Evolutionary conservation across 2,329 filamentous ascomycete species (phyloP).

Genomic region (Zasmidium cellare): DNA sequence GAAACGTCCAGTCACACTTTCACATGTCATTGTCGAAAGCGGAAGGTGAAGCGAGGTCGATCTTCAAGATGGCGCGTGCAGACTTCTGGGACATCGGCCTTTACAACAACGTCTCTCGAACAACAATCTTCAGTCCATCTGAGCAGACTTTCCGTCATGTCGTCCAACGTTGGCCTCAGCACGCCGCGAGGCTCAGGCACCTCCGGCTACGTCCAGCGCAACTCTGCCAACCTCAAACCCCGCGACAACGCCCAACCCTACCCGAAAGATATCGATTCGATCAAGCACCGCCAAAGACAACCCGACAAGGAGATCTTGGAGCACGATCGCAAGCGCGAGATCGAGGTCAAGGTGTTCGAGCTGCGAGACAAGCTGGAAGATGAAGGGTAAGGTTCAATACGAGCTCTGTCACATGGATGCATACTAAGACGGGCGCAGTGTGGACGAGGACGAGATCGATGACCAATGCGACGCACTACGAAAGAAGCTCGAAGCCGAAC

Average conservation of each 20-base stretch:
- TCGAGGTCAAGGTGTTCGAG: slow-evolving; percentile 93
- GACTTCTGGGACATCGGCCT: no score
- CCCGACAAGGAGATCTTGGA: slow-evolving; percentile 92
- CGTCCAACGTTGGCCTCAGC: slow-evolving; percentile 92
- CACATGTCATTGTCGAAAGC: not conserved
- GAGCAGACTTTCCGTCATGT: no score
- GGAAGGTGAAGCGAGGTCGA: not conserved
- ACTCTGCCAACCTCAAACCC: slow-evolving; percentile 82
- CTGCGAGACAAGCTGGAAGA: slow-evolving; percentile 90
- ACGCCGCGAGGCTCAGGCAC: slow-evolving; percentile 94
- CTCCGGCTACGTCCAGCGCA: slow-evolving; percentile 96
- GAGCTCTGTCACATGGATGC: not conserved
- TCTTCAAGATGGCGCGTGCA: not conserved
- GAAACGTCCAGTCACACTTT: not conserved
- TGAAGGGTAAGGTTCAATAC: slow-evolving; percentile 61
- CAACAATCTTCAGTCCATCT: not conserved
- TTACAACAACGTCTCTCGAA: no score
- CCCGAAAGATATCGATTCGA: slow-evolving; percentile 62
- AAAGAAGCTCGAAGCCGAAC: slow-evolving; percentile 60
- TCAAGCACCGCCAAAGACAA: slow-evolving; percentile 75
- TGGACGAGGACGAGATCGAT: slow-evolving; percentile 91
- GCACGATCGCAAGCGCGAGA: slow-evolving; percentile 85
- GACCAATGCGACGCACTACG: slow-evolving; percentile 67
- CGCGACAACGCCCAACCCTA: slow-evolving; percentile 81
- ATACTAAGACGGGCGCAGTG: slow-evolving; percentile 44